Evolutionary conservation across 495 filamentous ascomycete species (phyloP).

Genomic region (Neurospora sp.): DNA sequence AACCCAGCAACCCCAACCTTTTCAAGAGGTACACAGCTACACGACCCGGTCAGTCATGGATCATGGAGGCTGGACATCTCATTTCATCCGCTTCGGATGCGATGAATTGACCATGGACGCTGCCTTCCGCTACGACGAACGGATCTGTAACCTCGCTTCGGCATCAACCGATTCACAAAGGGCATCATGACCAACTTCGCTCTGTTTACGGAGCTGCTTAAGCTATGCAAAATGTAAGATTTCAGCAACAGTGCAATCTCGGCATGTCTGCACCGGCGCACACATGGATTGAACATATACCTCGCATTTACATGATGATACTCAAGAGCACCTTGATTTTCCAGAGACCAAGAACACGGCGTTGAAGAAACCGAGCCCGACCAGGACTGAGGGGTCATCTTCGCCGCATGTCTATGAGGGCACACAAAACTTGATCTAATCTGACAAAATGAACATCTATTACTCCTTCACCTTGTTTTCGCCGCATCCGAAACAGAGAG

Average conservation of each 20-base stretch:
- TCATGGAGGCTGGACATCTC: neutral
- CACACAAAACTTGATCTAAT: conserved; percentile 44
- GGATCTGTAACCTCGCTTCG: neutral
- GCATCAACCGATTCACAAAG: neutral
- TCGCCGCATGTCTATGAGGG: conserved; percentile 36
- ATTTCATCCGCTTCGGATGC: neutral
- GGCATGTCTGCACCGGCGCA: neutral
- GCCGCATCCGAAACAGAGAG: conserved; percentile 7
- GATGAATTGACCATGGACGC: neutral
- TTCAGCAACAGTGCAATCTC: neutral
- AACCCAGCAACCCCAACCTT: neutral
- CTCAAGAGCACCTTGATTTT: conserved; percentile 24
- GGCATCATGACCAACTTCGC: neutral
- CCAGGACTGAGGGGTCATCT: conserved; percentile 36
- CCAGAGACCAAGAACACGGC: conserved; percentile 30
- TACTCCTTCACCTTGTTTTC: neutral
- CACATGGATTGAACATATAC: neutral
- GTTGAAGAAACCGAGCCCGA: conserved; percentile 33
- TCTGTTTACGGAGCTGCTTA: neutral
- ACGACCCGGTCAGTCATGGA: neutral
- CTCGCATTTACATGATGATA: conserved; percentile 30
- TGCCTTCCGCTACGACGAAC: neutral
- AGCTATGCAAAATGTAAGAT: neutral
- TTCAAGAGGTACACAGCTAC: neutral
- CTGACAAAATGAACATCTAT: conserved; percentile 23